Base-by-base conservation (phyloP, 208 protist species). In the Porcisia hertigi region DNA sequence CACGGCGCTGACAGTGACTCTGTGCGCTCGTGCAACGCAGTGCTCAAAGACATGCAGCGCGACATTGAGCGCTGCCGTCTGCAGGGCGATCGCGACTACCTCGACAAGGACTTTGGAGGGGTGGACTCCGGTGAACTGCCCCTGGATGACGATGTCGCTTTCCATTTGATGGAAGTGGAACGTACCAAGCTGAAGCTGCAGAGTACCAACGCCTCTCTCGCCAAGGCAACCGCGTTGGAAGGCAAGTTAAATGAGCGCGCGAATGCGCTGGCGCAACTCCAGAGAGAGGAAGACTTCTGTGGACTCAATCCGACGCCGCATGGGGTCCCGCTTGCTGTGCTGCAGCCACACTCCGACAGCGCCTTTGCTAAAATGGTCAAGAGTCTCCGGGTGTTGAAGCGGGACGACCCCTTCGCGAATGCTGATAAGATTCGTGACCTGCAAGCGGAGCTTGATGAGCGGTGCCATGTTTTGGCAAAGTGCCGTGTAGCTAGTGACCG, bases 211-310 rank as follows among this genome's bases (percentile, higher is more conserved):
- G 65, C 64, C 0, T 63, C 70, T 2, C 79, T 71, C n/a, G 30
- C 52, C 23, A 75, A 55, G 53, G 83, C 89, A 7, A 76, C 81
- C 49, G 80, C 86, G 25, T 45, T 90, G 25, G 80, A 92, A 62
- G 82, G 88, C 16, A 80, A 86, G 30, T 78, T 96, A 47, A 92
- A 92, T 73, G 81, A 79, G 30, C 88, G 88, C 23, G 86, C 81
- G 36, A 85, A 90, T 55, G 83, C 89, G 58, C 63, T 96, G 54
- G 92, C 92, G 41, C 73, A 69, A n/a, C 79, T 72, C 45, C 76
- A 83, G 20, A 93, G 92, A 72, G 78, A 81, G 55, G 72, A 62
- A 23, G 75, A 88, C 49, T 73, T 89, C 30, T 39, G 82, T 16
- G 77, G 77, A 1, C 75, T 95, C n/a, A 83, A 90, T 67, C 67